Base-by-base conservation (phyloP, 768 basidiomycete genomes). In the Psilocybe cubensis region DNA sequence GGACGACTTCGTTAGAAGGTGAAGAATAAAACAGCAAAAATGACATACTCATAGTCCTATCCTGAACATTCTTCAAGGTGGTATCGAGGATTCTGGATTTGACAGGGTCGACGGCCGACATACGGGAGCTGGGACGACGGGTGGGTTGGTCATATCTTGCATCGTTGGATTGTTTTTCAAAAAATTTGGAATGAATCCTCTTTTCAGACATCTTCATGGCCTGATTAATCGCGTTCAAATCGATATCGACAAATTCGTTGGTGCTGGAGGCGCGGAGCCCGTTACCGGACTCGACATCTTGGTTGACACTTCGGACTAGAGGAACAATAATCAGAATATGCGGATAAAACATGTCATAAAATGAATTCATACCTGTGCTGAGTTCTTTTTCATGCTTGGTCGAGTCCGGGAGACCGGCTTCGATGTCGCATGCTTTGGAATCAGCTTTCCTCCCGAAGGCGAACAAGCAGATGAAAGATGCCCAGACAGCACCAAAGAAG, bases 11-110 rank as follows among this genome's bases (percentile, higher is more conserved):
- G 23, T 31, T 24, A 12, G 14, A 9, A 25, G 11, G 21, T 12
- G 23, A 28, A 14, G 7, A 21, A 35, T 0, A 33, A 7, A 35
- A 24, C 25, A 23, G 27, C 27, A 29, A 24, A 53, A 25, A 40
- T 20, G 14, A 27, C 63, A n/a, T 38, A 66, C 68, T 43, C 20
- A 56, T 59, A 24, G 62, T 54, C 47, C 58, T 65, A 44, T 68
- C 65, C 23, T 63, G 65, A 23, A 63, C 63, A n/a, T 63, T 57
- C 45, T 62, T 66, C 31, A 63, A 47, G 18, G 61, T 58, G 4
- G 54, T 52, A 23, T 68, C 63, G 38, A 66, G 24, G 29, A 65
- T 61, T 17, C 63, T 59, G 20, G 63, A 52, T 23, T 65, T 65
- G n/a, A 66, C 62, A 14, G 65, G 63, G 43, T 63, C 57, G 21